Base-by-base conservation (phyloP, 2,329 filamentous ascomycete species). In the Trichoderma harzianum region DNA sequence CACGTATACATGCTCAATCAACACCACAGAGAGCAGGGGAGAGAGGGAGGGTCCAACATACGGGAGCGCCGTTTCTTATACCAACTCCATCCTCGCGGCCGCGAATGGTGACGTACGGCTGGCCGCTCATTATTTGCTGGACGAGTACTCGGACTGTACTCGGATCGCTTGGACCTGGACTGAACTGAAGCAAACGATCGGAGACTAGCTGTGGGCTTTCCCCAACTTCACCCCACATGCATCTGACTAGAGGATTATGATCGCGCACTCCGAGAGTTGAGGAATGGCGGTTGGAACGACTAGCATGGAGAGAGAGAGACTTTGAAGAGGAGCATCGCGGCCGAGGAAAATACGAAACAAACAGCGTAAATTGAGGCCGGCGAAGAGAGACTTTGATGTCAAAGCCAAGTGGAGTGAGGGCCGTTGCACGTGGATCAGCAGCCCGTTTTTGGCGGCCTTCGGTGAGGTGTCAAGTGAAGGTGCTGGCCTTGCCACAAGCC, bases 61-160 rank as follows among this genome's bases (percentile, higher is more conserved):
- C 86, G 76, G 84, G 81, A 72, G 86, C 85, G 63, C 82, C 81
- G 75, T 84, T 85, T 78, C 83, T 84, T 74, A 84, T 80, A 73
- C 84, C 85, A 76, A 80, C 81, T 34, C 80, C 81, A 74, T 86
- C 83, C 69, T 80, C 80, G 58, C 86, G 83, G 74, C 82, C 84
- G 76, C 84, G 83, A 76, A 89, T 85, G 57, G 86, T 87, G 70
- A 88, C 82, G 76, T 88, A 89, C 18, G 86, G 83, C 72, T 82
- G 81, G 71, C 79, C 82, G 71, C 79, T 80, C 84, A 86, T 86
- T 51, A 36, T 70, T 57, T 55, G 39, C 58, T 51, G 55, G 10
- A 39, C 36, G 36, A 39, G 36, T 8, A 39, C 6, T 39, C 36
- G 36, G 36, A 18, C 36, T 39, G 36, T 39, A 39, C 3, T 18